Evolutionary conservation across 2,329 filamentous ascomycete species (phyloP), one percentile per base, ranked within the genome.

Genomic region (Fusarium veterinarium): DNA sequence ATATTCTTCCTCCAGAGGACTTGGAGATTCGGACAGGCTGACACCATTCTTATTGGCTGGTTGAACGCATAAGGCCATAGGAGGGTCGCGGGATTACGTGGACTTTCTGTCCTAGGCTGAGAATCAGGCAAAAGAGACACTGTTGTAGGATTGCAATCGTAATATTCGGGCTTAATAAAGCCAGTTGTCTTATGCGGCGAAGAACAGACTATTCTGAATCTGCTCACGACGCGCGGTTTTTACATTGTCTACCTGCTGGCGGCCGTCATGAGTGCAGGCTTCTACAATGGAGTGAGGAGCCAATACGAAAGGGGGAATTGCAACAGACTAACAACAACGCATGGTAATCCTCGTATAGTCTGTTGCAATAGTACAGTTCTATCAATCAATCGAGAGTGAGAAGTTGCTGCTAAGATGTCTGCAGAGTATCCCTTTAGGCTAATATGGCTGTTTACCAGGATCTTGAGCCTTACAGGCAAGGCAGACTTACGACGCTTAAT

Each of bases 401-500:
- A 23, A 23, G 23, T 23, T 23, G 23, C 23, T 23, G 23, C 23
- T 23, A 23, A 23, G 23, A 23, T 23, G 23, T 23, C 23, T 23
- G 23, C 23, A n/a, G 0, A 8, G 4, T 2, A 11, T 31, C 4
- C 1, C 2, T 31, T 48, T 48, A 31, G 45, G 28, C 45, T 31
- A 31, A 48, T 6, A n/a, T 8, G 41, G 16, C 23, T 2, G 4
- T 10, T 30, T 30, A 5, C 19, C 19, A 10, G 13, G 25, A 3
- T 28, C 19, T 14, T 12, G 6, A 30, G 28, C 4, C 6, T 30
- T 25, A 2, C 0, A 20, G 8, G 9, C 0, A 31, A n/a, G 3
- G 20, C 9, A 6, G 6, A 12, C 20, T n/a, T 5, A 11, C 1
- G 4, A n/a, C 6, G 6, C 20, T n/a, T n/a, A 0, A 6, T 4